These are phyloP conservation scores for Cyberlindnera xylosilytica DNA, from an alignment of 805 yeast genomes.

Conservation along the genomic window DNA sequence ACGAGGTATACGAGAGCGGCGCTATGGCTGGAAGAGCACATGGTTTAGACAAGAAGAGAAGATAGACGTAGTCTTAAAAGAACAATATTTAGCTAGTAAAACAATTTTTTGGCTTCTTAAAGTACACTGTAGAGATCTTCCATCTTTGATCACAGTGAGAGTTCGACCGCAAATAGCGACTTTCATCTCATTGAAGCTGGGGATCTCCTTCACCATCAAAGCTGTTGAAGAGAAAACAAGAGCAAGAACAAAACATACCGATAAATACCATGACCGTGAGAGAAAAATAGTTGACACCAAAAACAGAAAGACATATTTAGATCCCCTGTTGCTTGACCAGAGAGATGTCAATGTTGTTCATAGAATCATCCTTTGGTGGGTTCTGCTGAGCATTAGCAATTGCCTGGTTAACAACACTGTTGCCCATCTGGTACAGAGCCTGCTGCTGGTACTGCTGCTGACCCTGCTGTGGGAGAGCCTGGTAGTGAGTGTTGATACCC, in stretches of 20 bases:
- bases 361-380: slow-evolving; percentile 19
- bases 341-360: slow-evolving; percentile 27
- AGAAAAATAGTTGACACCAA: neutral
- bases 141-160: too few relatives aligned
- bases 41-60: too few relatives aligned
- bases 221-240: neutral
- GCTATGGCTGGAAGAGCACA: too few relatives aligned
- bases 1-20: too few relatives aligned
- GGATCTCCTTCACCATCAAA: too few relatives aligned
- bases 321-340: slow-evolving; percentile 26
- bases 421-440: slow-evolving; percentile 11
- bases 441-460: slow-evolving; percentile 9
- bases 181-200: too few relatives aligned
- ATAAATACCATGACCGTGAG: neutral
- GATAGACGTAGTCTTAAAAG: too few relatives aligned
- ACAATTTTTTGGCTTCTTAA: neutral
- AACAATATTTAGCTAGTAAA: too few relatives aligned
- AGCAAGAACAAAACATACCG: too few relatives aligned
- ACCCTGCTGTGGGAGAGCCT: slow-evolving; percentile 11
- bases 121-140: neutral
- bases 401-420: slow-evolving; percentile 25
- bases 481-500: slow-evolving; percentile 8
- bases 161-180: too few relatives aligned
- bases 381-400: slow-evolving; percentile 26
- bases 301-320: neutral